Percentiles rank a stretch among this genome's conserved stretches.
phyloP scores from a whole-genome alignment of 352 stramenopile genomes.

The Pythium guiyangense region DNA sequence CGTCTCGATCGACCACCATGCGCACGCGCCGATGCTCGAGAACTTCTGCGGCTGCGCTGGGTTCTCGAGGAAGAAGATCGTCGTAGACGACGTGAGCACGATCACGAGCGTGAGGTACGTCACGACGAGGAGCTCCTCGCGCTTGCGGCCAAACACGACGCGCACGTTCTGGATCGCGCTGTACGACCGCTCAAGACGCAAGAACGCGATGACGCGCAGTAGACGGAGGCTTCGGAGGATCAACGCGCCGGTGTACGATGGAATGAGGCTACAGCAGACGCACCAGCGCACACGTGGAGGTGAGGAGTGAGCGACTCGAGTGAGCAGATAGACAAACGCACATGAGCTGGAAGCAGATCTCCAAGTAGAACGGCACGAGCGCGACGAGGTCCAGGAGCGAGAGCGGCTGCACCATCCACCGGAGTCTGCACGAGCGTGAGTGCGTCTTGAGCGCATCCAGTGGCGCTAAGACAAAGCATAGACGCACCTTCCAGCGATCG shows the following conservation, averaged over 20 bases:
- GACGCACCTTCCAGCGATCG: conserved; percentile 34
- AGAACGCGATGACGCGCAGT: conserved; percentile 51
- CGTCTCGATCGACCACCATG: conserved; percentile 62
- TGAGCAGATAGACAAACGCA: conserved; percentile 13
- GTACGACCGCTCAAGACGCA: conserved; percentile 57
- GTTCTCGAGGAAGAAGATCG: conserved; percentile 67
- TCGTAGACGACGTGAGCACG: conserved; percentile 49
- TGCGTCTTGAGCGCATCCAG: not conserved
- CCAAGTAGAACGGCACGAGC: conserved; percentile 57
- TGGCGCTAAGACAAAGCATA: too few relatives aligned
- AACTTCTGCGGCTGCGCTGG: conserved; percentile 40
- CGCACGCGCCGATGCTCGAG: conserved; percentile 37
- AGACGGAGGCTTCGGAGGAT: conserved; percentile 53
- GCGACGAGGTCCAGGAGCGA: conserved; percentile 53
- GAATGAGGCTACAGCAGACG: not conserved
- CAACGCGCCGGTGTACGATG: conserved; percentile 36
- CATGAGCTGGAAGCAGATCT: conserved; percentile 43
- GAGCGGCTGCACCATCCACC: conserved; percentile 53
- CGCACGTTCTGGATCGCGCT: conserved; percentile 54
- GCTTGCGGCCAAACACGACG: conserved; percentile 48
- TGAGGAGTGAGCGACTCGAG: not conserved
- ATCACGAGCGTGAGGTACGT: conserved; percentile 50
- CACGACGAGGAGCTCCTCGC: conserved; percentile 59
- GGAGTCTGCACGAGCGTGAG: conserved; percentile 20
- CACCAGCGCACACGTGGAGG: not conserved